These are phyloP conservation scores for Yamadazyma mexicana DNA, from an alignment of 1,139 yeast species.

Conservation along the genomic window DNA sequence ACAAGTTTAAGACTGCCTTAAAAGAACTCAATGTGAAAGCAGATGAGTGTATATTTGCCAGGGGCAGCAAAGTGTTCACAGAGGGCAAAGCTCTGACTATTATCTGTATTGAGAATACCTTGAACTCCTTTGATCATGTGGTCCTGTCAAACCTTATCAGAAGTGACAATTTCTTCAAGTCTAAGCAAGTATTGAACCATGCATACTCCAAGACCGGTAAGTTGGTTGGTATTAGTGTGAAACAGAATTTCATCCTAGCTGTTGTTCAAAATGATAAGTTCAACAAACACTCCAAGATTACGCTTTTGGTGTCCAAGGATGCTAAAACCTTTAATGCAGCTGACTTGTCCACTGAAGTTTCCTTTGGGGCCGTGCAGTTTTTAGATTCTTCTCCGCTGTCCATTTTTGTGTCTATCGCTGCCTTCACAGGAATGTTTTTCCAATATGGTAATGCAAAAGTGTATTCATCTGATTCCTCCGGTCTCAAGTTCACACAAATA, in stretches of 20 bases:
- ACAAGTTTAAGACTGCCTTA: slow-evolving; percentile 46
- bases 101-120: slow-evolving; percentile 47
- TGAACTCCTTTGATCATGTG: slow-evolving; percentile 46
- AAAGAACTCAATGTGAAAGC: slow-evolving; percentile 32
- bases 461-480: slow-evolving; percentile 63
- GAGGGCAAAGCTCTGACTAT: slow-evolving; percentile 44
- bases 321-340: slow-evolving; percentile 53
- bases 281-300: slow-evolving; percentile 38
- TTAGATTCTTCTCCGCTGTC: slow-evolving; percentile 59
- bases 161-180: slow-evolving; percentile 58
- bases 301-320: slow-evolving; percentile 60
- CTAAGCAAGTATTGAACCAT: slow-evolving; percentile 23
- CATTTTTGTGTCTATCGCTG: slow-evolving; percentile 50
- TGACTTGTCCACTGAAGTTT: slow-evolving; percentile 46
- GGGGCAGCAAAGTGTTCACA: slow-evolving; percentile 38
- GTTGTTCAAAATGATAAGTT: slow-evolving; percentile 52
- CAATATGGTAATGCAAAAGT: slow-evolving; percentile 36
- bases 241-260: slow-evolving; percentile 53
- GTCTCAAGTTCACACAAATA: slow-evolving; percentile 51
- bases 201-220: slow-evolving; percentile 32
- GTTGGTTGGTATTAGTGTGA: slow-evolving; percentile 49
- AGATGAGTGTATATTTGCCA: slow-evolving; percentile 53
- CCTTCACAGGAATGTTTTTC: slow-evolving; percentile 16
- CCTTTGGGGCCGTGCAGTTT: slow-evolving; percentile 48
- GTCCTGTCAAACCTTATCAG: slow-evolving; percentile 41